Evolutionary conservation across 78 protist species (phyloP).

Genomic region (Dictyostelium citrinum): DNA sequence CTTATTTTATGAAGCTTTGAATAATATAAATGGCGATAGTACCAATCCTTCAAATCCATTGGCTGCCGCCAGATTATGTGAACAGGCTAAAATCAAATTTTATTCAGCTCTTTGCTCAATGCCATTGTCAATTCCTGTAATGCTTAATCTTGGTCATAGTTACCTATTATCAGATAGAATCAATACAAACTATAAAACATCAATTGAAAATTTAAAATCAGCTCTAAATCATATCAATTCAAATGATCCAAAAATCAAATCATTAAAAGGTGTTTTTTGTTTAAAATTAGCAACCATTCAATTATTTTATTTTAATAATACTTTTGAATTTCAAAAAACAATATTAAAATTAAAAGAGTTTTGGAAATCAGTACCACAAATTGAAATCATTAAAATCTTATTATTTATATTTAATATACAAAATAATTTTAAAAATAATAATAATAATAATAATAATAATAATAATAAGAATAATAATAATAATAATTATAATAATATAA

Average conservation of each 20-base stretch:
- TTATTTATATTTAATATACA: too few species aligned
- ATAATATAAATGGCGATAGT: not conserved
- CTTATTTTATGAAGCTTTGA: not conserved
- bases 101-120: constrained; percentile 11
- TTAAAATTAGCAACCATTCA: constrained; percentile 30
- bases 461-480: not conserved
- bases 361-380: not conserved
- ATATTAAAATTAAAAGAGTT: not conserved
- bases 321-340: not conserved
- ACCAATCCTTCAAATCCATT: not conserved
- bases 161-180: not conserved
- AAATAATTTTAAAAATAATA: too few species aligned
- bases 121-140: constrained; percentile 17
- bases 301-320: not conserved
- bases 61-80: not conserved
- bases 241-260: not conserved
- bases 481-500: not conserved
- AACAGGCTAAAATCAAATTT: not conserved
- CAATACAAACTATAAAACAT: not conserved
- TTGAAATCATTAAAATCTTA: not conserved
- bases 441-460: not conserved
- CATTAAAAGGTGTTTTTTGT: not conserved
- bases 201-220: not conserved
- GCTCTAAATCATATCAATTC: not conserved
- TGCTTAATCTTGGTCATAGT: not conserved